A percentile compares a stretch with the other conserved stretches of the same genome.
These are phyloP conservation scores for Voacanga thouarsii DNA, from an alignment of 257 asterid species.

Conservation along the genomic window DNA sequence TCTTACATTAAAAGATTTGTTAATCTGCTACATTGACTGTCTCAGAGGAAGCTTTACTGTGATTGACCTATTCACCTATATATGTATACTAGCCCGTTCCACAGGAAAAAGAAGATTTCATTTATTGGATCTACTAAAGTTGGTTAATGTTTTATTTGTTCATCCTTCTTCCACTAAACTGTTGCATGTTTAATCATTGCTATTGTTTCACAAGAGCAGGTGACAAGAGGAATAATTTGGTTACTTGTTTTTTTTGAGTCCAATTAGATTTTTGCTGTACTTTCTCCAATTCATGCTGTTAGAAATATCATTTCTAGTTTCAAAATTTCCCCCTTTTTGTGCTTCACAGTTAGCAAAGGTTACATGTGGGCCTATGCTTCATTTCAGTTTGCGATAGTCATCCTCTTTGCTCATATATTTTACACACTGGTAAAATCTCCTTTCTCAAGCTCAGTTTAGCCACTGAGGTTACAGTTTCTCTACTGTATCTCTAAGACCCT, in stretches of 20 bases:
- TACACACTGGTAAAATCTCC: conserved; percentile 61
- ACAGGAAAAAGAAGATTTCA: too few relatives aligned
- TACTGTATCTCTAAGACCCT: neutral
- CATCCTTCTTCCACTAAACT: neutral
- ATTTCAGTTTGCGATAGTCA: conserved; percentile 92
- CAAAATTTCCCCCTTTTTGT: neutral
- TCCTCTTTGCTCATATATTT: conserved; percentile 89
- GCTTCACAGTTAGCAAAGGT: conserved; percentile 78
- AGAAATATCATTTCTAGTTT: neutral
- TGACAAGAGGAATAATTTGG: neutral
- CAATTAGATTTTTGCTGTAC: neutral
- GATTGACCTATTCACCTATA: too few relatives aligned
- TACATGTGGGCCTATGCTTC: conserved; percentile 98
- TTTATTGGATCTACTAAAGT: too few relatives aligned
- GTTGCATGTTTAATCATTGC: neutral
- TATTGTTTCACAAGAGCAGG: neutral
- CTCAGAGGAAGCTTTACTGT: too few relatives aligned
- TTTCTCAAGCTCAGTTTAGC: neutral
- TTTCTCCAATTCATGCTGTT: neutral
- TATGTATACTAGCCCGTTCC: too few relatives aligned
- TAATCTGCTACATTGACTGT: too few relatives aligned
- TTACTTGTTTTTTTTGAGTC: neutral
- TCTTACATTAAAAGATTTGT: too few relatives aligned
- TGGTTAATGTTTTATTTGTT: too few relatives aligned
- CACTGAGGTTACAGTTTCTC: neutral